Conservation (phyloP, 1,284 basidiomycete species). For the Bondarzewia mesenterica region DNA sequence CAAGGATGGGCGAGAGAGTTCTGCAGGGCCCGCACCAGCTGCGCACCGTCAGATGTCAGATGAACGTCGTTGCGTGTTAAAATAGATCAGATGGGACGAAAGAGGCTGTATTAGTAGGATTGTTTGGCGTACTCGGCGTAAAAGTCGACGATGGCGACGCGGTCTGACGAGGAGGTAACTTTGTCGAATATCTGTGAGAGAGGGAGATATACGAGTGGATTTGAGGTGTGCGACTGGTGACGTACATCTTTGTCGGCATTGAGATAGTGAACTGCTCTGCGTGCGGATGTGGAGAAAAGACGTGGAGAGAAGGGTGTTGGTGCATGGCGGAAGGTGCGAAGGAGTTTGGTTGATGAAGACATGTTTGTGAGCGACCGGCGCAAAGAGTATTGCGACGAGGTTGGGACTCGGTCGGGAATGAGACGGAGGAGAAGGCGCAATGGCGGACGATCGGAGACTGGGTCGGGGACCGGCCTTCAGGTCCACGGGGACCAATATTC, state of each 20-base stretch:
- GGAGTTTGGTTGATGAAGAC: neutral
- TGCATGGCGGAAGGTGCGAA: neutral
- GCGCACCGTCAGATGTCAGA: neutral
- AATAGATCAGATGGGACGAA: neutral
- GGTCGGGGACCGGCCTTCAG: no score
- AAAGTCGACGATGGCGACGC: constrained; percentile 65
- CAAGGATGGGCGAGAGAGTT: constrained; percentile 55
- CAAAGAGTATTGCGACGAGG: neutral
- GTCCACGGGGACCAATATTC: no score
- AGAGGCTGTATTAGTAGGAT: neutral
- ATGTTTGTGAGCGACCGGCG: neutral
- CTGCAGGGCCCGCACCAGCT: constrained; percentile 76
- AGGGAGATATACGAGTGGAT: neutral
- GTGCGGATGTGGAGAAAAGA: constrained; percentile 19
- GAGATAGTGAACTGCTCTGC: constrained; percentile 24
- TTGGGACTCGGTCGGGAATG: neutral
- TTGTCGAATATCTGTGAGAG: constrained; percentile 40
- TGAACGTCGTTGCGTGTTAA: neutral
- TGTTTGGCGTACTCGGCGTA: constrained; percentile 58
- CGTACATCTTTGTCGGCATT: constrained; percentile 25
- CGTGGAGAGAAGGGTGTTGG: constrained; percentile 5
- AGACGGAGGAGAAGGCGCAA: no score
- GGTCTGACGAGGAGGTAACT: constrained; percentile 31
- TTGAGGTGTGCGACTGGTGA: neutral
- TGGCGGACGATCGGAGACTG: no score